Conservation (phyloP, 257 asterid species). For the Asclepias syriaca region DNA sequence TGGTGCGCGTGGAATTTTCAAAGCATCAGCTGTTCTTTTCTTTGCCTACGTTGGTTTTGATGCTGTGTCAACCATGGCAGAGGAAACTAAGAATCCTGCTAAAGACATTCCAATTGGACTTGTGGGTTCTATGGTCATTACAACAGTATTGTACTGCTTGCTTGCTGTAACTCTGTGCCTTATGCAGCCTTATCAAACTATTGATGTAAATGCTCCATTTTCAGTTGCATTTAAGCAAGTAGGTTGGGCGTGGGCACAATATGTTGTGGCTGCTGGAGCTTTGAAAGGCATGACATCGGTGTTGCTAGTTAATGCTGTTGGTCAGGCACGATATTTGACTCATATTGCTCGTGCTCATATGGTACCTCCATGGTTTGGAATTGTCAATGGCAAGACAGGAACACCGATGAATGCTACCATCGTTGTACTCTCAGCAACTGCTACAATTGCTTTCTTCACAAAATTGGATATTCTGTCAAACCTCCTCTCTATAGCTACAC, state of each 20-base stretch:
- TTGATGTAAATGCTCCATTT: slow-evolving; percentile 56
- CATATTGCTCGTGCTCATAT: slow-evolving; percentile 64
- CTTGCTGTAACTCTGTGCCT: slow-evolving; percentile 52
- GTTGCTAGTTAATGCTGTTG: slow-evolving; percentile 55
- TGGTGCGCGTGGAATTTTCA: slow-evolving; percentile 54
- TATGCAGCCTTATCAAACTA: slow-evolving; percentile 43
- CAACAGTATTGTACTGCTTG: slow-evolving; percentile 52
- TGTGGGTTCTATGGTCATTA: slow-evolving; percentile 60
- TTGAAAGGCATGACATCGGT: slow-evolving; percentile 65
- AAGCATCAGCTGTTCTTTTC: slow-evolving; percentile 57
- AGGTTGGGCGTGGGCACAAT: slow-evolving; percentile 65
- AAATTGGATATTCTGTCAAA: slow-evolving; percentile 40
- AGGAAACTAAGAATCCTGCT: slow-evolving; percentile 59
- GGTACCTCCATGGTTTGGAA: slow-evolving; percentile 79
- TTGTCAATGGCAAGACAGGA: slow-evolving; percentile 47
- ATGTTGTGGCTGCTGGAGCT: slow-evolving; percentile 62
- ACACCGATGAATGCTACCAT: slow-evolving; percentile 60
- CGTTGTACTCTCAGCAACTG: slow-evolving; percentile 44
- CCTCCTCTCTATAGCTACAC: slow-evolving; percentile 53
- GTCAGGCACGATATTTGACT: slow-evolving; percentile 69
- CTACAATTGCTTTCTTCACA: slow-evolving; percentile 56
- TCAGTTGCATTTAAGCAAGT: slow-evolving; percentile 46
- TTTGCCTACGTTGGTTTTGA: slow-evolving; percentile 72
- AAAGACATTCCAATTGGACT: slow-evolving; percentile 64
- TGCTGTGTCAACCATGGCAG: slow-evolving; percentile 70